Evolutionary conservation across 495 filamentous ascomycete species (phyloP).

Genomic region (Penicillium crystallinum): DNA sequence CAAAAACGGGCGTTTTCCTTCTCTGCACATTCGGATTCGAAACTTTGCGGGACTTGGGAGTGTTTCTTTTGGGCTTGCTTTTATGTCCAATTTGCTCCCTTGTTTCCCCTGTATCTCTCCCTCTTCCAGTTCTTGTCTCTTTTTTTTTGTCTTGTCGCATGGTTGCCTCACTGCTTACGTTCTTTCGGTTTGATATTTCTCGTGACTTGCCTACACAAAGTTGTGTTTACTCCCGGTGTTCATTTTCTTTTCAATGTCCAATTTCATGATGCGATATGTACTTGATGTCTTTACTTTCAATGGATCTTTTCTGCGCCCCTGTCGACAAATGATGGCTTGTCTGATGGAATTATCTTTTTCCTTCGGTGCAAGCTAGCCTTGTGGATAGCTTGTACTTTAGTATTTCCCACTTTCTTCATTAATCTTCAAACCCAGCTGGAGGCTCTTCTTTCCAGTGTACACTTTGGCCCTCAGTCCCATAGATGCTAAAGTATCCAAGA

Average conservation of each 20-base stretch:
- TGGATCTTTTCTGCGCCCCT: constrained; percentile 15
- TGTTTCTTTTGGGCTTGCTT: constrained; percentile 8
- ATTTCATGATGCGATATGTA: constrained; percentile 20
- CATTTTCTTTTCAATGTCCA: constrained; percentile 3
- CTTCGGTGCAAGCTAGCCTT: not conserved
- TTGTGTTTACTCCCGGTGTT: constrained; percentile 2
- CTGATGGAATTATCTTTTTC: not conserved
- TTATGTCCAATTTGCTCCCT: constrained; percentile 2
- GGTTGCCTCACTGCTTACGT: not conserved
- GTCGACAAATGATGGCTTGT: not conserved
- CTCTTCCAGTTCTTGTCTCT: not conserved
- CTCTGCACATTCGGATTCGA: constrained; percentile 15
- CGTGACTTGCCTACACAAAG: not conserved
- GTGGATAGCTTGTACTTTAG: constrained; percentile 2
- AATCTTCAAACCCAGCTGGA: not conserved
- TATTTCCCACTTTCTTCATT: not conserved
- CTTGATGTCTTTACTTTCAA: constrained; percentile 12
- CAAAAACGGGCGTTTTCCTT: constrained; percentile 15
- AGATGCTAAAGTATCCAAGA: too few species aligned
- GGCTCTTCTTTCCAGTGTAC: not conserved
- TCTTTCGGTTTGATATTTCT: not conserved
- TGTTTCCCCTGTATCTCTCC: constrained; percentile 1
- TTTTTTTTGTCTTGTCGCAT: not conserved
- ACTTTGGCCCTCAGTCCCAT: too few species aligned
- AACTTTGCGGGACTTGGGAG: constrained; percentile 5